Base-by-base conservation (phyloP, 768 basidiomycete species). In the Amanita subjunquillea region DNA sequence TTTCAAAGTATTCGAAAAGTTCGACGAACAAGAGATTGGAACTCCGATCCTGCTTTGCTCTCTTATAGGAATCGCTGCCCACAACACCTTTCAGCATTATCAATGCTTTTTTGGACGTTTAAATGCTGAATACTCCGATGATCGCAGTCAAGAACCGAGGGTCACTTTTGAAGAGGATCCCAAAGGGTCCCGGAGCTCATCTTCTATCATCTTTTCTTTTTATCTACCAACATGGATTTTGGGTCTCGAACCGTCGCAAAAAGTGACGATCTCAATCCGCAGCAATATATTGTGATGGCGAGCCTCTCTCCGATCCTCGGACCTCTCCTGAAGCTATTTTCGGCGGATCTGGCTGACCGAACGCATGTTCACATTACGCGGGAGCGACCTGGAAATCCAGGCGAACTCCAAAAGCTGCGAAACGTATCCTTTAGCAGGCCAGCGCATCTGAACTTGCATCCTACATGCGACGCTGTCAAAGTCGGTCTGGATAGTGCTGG, bases 1-100 rank as follows among this genome's bases (percentile, higher is more conserved):
- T n/a, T 54, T 71, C 9, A 54, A 48, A 6, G n/a, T 50, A 15
- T 56, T 73, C 10, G 68, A 69, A 49, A 53, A 58, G 23, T 45
- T 55, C 13, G 55, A 57, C 22, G 25, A 3, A 3, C 44, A 56
- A 4, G 22, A 50, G 13, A n/a, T 50, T 66, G 10, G 55, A 59
- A 25, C 59, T 56, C 40, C 45, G 59, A 46, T 22, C 66, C 20
- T 54, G 48, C 8, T 59, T 59, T 27, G 30, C 17, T 3, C 37
- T 25, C 8, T 40, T 40, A 3, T 30, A 4, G 20, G 36, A 15
- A 20, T 4, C 8, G 23, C 27, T 4, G 5, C 8, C 57, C 52
- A 6, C 45, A 55, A 43, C 62, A 61, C 40, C 13, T 46, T 60
- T 58, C 39, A 60, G 60, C 36, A 58, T 37, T 22, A 43, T 37